Evolutionary conservation across 768 basidiomycete genomes (phyloP), one percentile per base, ranked within the genome.

Genomic region (Serpula lacrymans): DNA sequence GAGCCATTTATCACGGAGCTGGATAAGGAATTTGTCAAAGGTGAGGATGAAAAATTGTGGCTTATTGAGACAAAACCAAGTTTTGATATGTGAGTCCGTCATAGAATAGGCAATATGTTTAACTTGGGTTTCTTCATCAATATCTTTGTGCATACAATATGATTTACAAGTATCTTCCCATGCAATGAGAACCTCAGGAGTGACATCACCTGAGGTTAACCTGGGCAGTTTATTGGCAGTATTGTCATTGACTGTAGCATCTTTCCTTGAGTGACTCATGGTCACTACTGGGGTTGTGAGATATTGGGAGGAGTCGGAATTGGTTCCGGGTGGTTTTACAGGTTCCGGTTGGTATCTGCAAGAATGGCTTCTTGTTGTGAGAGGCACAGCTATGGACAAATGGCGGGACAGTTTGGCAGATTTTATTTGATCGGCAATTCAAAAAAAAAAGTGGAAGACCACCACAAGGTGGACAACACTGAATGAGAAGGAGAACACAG

Each of bases 1-100:
- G 2, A 54, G 34, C 47, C 45, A 52, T 1, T 17, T 22, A 1
- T 5, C 18, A 8, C 20, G 31, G 2, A 49, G 18, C 5, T 43
- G 28, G 2, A 3, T 12, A 11, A 52, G 30, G 18, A 49, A 52
- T 0, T 22, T 33, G 2, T 13, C 10, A 18, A 47, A 43, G 14
- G 38, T 3, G 3, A 41, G 13, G 0, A 3, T 16, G 12, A 33
- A 22, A 0, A 50, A 22, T 0, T 17, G n/a, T 1, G 30, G 34
- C 1, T 13, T 10, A n/a, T 43, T 10, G 1, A 16, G 46, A 0
- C 17, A 1, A n/a, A 44, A 44, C 46, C 46, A 50, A 11, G 37
- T 32, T 14, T 45, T 39, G n/a, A 48, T 35, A 1, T 12, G 10
- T 2, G 39, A 33, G 2, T 50, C 46, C 5, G 34, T 36, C 34